Conservation (phyloP, 2,329 filamentous ascomycete genomes). For the Aspergillus niger region DNA sequence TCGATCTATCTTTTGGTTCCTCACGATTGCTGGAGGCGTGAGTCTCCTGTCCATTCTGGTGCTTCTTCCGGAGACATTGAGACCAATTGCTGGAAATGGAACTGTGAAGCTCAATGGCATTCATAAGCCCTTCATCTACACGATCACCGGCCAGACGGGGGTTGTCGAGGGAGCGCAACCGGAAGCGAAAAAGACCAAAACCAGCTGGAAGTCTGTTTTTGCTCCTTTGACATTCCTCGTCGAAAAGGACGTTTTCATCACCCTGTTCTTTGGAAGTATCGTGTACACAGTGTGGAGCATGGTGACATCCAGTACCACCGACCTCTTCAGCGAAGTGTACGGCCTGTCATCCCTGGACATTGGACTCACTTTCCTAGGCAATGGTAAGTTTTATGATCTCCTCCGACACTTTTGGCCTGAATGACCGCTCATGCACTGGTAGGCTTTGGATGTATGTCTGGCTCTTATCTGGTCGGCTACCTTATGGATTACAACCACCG, state of each 20-base stretch:
- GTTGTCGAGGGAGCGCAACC: conserved; percentile 14
- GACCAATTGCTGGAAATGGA: conserved; percentile 44
- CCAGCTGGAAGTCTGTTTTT: conserved; percentile 17
- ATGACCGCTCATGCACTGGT: background rate
- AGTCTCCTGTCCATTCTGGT: conserved; percentile 42
- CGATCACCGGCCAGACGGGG: conserved; percentile 10
- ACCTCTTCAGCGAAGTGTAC: conserved; percentile 41
- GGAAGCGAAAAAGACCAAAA: conserved; percentile 32
- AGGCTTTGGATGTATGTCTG: conserved; percentile 11
- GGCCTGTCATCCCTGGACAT: conserved; percentile 36
- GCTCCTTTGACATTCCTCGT: conserved; percentile 45
- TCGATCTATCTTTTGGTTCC: conserved; percentile 46
- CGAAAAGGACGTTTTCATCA: conserved; percentile 51
- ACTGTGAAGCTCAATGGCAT: conserved; percentile 42
- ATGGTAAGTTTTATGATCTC: conserved; percentile 27
- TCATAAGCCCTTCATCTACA: conserved; percentile 45
- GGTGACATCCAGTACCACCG: conserved; percentile 50
- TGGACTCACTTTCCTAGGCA: conserved; percentile 47
- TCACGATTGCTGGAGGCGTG: conserved; percentile 40
- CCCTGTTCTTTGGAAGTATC: conserved; percentile 47
- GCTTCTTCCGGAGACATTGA: conserved; percentile 47
- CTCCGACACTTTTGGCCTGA: background rate
- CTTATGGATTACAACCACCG: conserved; percentile 44
- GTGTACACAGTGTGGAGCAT: conserved; percentile 54
- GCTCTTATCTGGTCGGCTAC: conserved; percentile 6